Evolutionary conservation across 805 yeast species (phyloP), one percentile per base, ranked within the genome.

Genomic region (Brettanomyces sp.): DNA sequence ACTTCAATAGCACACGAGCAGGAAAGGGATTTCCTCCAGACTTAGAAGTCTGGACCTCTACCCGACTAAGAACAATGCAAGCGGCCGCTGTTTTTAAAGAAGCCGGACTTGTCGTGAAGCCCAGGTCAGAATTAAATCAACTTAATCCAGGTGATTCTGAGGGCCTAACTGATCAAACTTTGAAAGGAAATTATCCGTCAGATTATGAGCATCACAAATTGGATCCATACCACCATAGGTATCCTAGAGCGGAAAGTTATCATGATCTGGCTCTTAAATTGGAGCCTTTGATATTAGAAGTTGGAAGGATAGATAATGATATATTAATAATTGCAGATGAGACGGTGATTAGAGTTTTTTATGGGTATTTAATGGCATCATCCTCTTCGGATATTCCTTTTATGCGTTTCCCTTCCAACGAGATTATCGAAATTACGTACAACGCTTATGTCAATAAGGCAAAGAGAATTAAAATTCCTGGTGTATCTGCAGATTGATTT

Each of bases 211-310:
- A 75, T 54, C 85, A 79, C 58, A 46, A 65, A 47, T 65, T 70
- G 49, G 97, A 91, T 61, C 96, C 96, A 2, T 93, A 93, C 59
- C 97, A 93, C 64, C 91, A 84, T 60, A 72, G 99, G 49, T 93
- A 77, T 60, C 86, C 96, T 3, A 73, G 98, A 43, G 88, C 95
- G 0, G 99, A 93, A 66, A 85, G 95, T 43, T 93, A 89, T 60
- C 99, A 93, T 64, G 99, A 93, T 64, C 73, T 93, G 47, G 98
- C 99, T 0, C 83, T 93, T 35, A 80, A 96, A 55, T 76, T 93
- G 67, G 99, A 93, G 65, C 96, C 98, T 0, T 70, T 93, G 46
- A 79, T 93, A 49, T 72, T 93, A 60, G 98, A 93, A 63, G 82
- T 93, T 80, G 99, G 93, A 63, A 76, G 97, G 54, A 82, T 85